Evolutionary conservation across 257 asterid species (phyloP).

Genomic region (Capsicum chinense): DNA sequence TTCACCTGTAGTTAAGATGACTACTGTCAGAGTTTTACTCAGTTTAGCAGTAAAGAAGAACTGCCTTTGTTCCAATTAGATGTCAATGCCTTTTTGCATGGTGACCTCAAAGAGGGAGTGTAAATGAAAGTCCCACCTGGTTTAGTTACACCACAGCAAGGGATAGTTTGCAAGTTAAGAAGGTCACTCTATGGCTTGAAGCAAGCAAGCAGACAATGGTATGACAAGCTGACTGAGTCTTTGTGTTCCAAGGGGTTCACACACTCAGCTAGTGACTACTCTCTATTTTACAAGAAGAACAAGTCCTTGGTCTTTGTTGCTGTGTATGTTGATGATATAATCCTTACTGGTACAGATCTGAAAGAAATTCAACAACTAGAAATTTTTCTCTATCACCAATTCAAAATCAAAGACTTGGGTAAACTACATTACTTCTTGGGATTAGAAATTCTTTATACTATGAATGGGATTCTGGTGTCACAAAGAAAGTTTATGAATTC

Average conservation of each 20-base stretch:
- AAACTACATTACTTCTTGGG: not conserved
- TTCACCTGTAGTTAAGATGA: too few species aligned
- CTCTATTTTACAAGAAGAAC: not conserved
- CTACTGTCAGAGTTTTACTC: too few species aligned
- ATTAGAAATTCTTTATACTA: not conserved
- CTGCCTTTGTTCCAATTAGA: too few species aligned
- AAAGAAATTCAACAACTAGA: not conserved
- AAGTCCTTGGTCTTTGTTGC: not conserved
- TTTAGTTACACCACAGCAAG: too few species aligned
- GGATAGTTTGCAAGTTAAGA: not conserved
- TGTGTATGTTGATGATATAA: not conserved
- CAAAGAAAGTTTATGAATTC: too few species aligned
- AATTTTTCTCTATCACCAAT: too few species aligned
- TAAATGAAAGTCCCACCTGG: too few species aligned
- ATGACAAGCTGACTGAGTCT: too few species aligned
- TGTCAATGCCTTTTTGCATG: too few species aligned
- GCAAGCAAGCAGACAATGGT: not conserved
- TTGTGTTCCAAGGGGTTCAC: not conserved
- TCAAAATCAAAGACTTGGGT: not conserved
- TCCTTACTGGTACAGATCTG: not conserved
- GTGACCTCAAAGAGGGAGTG: too few species aligned
- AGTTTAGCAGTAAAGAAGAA: too few species aligned
- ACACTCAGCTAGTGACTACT: not conserved
- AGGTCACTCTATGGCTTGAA: not conserved
- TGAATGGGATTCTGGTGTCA: too few species aligned